Evolutionary conservation across 495 filamentous ascomycete genomes (phyloP).

Genomic region (Symbiotaphrina buchneri): DNA sequence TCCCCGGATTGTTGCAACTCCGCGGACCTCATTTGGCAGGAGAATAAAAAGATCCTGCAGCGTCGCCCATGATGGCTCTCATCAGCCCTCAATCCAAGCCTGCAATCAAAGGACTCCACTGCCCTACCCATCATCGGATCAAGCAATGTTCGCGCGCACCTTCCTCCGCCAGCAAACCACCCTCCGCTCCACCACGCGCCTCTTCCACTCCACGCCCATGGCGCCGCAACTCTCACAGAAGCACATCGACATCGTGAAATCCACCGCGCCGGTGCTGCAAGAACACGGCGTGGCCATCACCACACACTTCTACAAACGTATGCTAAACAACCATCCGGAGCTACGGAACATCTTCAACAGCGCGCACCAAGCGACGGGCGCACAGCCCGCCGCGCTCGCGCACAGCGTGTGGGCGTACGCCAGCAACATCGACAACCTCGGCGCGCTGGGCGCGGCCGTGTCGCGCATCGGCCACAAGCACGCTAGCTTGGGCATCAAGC

Average conservation of each 20-base stretch:
- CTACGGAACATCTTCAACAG: constrained; percentile 46
- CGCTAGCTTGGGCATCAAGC: constrained; percentile 42
- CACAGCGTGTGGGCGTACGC: constrained; percentile 47
- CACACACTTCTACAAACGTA: constrained; percentile 40
- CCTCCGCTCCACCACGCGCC: no score
- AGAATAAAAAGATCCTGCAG: no score
- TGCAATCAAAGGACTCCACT: no score
- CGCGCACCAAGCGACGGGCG: constrained; percentile 37
- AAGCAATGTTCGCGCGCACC: no score
- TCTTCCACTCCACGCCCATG: no score
- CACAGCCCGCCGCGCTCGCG: constrained; percentile 43
- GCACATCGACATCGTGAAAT: constrained; percentile 25
- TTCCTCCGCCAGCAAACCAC: no score
- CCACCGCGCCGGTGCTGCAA: constrained; percentile 37
- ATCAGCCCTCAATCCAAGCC: no score
- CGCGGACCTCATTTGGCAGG: no score
- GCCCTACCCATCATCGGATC: no score
- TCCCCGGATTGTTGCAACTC: no score
- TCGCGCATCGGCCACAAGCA: constrained; percentile 59
- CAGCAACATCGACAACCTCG: constrained; percentile 45
- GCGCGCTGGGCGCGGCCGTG: constrained; percentile 33
- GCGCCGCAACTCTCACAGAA: constrained; percentile 11
- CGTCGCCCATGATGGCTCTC: no score
- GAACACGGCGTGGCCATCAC: constrained; percentile 46
- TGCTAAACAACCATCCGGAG: constrained; percentile 34